These are phyloP conservation scores for Zygoascus tannicola DNA, from an alignment of 805 yeast genomes.

Conservation along the genomic window DNA sequence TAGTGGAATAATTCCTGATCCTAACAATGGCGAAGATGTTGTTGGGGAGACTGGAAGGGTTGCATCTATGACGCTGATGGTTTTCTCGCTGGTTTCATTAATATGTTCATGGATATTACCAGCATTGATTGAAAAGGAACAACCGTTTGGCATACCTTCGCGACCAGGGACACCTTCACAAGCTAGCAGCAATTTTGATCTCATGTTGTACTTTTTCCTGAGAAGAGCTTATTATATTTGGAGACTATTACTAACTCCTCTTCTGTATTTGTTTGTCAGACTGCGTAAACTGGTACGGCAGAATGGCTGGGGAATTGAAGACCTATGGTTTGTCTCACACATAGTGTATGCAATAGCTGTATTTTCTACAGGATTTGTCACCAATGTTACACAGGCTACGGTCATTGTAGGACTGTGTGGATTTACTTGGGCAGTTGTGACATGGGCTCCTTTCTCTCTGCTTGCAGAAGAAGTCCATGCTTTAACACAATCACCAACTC, in stretches of 20 bases:
- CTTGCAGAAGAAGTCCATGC: conserved; percentile 39
- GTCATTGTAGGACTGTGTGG: conserved; percentile 46
- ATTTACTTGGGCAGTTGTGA: conserved; percentile 56
- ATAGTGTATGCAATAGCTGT: conserved; percentile 43
- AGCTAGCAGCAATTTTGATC: neutral
- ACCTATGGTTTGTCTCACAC: conserved; percentile 45
- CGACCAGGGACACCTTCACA: neutral
- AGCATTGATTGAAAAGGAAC: conserved; percentile 7
- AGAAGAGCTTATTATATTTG: neutral
- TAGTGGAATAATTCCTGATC: neutral
- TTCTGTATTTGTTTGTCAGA: neutral
- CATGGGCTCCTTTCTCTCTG: conserved; percentile 61
- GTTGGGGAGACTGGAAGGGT: conserved; percentile 26
- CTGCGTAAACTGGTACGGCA: conserved; percentile 1
- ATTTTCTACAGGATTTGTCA: conserved; percentile 38
- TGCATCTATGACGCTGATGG: conserved; percentile 29
- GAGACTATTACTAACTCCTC: conserved; percentile 1
- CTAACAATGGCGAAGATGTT: conserved; percentile 23
- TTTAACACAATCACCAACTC: conserved; percentile 14
- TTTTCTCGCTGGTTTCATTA: conserved; percentile 41
- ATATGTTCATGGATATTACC: conserved; percentile 23
- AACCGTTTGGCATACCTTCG: neutral
- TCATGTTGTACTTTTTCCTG: neutral
- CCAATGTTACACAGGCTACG: conserved; percentile 37
- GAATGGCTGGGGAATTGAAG: conserved; percentile 8